Evolutionary conservation across 768 basidiomycete species (phyloP).

Genomic region (Lactifluus rugatus): DNA sequence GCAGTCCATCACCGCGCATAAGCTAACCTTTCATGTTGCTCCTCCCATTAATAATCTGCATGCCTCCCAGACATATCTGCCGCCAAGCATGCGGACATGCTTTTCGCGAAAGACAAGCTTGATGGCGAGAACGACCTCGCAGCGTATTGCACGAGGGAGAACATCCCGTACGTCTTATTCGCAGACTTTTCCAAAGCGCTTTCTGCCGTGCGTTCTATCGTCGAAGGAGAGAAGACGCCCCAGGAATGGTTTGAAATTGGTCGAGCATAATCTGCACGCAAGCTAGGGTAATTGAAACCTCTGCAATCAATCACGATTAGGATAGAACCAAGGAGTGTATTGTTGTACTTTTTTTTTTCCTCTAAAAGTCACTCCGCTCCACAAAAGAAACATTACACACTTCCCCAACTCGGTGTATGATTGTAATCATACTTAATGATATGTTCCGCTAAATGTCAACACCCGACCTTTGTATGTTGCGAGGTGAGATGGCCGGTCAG

Average conservation of each 20-base stretch:
- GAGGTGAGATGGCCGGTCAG: not conserved
- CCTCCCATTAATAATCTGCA: not conserved
- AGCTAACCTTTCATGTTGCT: not conserved
- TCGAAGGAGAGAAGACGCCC: constrained; percentile 57
- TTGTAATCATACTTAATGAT: too few species aligned
- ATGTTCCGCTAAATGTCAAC: not conserved
- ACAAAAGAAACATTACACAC: too few species aligned
- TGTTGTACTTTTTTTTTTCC: not conserved
- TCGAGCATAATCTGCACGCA: not conserved
- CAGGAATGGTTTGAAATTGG: constrained; percentile 35
- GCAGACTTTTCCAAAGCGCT: constrained; percentile 56
- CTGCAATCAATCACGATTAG: not conserved
- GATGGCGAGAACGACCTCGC: constrained; percentile 81
- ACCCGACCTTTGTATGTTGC: not conserved
- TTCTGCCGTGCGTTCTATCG: constrained; percentile 52
- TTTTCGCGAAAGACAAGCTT: constrained; percentile 84
- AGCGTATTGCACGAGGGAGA: constrained; percentile 67
- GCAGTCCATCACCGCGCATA: not conserved
- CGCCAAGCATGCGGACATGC: constrained; percentile 83
- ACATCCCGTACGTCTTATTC: constrained; percentile 75
- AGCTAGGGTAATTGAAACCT: too few species aligned
- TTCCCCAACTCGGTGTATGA: too few species aligned
- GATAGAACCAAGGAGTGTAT: not conserved
- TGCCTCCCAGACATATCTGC: constrained; percentile 70
- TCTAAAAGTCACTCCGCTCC: too few species aligned